phyloP scores from a whole-genome alignment of 2,329 filamentous ascomycete species.

The Sporothrix dimorphospora region DNA sequence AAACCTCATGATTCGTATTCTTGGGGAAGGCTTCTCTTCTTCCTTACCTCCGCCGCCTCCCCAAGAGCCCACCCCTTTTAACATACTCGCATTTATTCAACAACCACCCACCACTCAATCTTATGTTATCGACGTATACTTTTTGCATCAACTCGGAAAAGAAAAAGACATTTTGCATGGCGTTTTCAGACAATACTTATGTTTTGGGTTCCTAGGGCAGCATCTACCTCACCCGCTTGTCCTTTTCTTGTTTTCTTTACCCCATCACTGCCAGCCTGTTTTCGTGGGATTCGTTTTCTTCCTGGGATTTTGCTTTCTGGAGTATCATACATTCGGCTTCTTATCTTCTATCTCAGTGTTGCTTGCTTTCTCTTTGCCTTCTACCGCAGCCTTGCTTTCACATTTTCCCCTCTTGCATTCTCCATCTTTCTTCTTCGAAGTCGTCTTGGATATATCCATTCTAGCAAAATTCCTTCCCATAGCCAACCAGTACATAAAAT shows the following conservation, averaged over 20 bases:
- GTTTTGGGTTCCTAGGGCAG: conserved; percentile 16
- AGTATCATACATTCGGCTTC: conserved; percentile 18
- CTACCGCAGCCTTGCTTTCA: conserved; percentile 1
- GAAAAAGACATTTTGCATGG: conserved; percentile 17
- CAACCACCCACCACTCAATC: conserved; percentile 31
- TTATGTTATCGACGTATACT: conserved; percentile 22
- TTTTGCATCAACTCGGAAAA: conserved; percentile 21
- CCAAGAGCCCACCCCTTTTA: conserved; percentile 14
- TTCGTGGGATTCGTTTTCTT: neutral
- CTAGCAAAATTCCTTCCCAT: conserved; percentile 20
- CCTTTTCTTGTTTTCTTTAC: neutral
- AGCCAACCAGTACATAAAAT: conserved; percentile 23
- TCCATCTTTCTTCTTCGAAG: neutral
- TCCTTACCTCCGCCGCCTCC: neutral
- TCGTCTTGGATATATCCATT: conserved; percentile 21
- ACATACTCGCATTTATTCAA: conserved; percentile 29
- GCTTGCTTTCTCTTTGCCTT: conserved; percentile 2
- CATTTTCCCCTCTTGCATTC: neutral
- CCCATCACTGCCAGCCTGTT: conserved; percentile 1
- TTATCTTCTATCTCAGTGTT: neutral
- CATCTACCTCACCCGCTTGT: neutral
- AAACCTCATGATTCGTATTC: conserved; percentile 13
- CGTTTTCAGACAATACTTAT: conserved; percentile 15
- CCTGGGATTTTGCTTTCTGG: conserved; percentile 20
- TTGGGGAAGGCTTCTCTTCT: neutral